Base-by-base conservation (phyloP, 305 asterid species). In the Rubia peregrina region DNA sequence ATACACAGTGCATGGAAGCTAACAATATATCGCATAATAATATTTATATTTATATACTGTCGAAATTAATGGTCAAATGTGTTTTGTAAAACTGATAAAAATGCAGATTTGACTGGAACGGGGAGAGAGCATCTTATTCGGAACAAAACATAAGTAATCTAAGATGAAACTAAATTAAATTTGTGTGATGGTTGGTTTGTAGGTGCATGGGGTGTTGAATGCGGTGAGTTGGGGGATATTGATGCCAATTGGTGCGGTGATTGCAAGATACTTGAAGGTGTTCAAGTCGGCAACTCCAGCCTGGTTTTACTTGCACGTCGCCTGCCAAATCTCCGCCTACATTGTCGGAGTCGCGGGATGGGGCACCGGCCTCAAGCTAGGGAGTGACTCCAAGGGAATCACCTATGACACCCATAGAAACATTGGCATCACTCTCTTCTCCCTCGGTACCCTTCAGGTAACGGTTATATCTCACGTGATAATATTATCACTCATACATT, bases 151-250 rank as follows among this genome's bases (percentile, higher is more conserved):
- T n/a, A 19, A 19, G 33, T 1, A 19, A 19, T 44, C 10, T 30
- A 30, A 3, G 36, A 30, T 30, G 36, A 30, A 30, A 30, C 36
- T 30, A 30, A 30, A 30, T 30, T 30, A 30, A 30, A 30, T 30
- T 30, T 44, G 51, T 44, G 51, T 9, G 9, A 36, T 10, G 16
- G 30, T 12, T 72, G 63, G 13, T 8, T 69, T 65, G 4, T 77
- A 90, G 97, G 74, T 80, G 60, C 97, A 91, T 65, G 97, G 96
- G 44, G 85, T 91, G 42, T 19, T 91, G 82, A 87, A 86, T 63
- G 97, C 77, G 36, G 96, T 89, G 82, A 87, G 98, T 67, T 92
- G 98, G 98, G 98, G 98, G 14, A 81, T 90, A 12, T 44, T 92
- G 83, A 79, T 92, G 88, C 98, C 98, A 0, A 11, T 88, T n/a